Base-by-base conservation (phyloP, 805 yeast species). In the Kazachstania bromeliacearum region DNA sequence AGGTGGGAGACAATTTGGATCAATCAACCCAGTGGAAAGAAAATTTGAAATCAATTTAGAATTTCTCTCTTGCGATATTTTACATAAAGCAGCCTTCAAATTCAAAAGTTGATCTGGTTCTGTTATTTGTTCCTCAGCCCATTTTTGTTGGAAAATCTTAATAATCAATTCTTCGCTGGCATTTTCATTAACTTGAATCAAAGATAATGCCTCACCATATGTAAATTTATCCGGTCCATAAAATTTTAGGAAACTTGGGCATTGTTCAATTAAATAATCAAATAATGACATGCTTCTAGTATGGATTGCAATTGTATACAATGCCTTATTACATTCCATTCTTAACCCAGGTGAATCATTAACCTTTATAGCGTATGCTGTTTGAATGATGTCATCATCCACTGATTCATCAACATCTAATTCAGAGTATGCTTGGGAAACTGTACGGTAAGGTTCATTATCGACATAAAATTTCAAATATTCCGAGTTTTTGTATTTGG, bases 331-430 rank as follows among this genome's bases (percentile, higher is more conserved):
- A 36, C 33, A 51, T 40, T 22, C 72, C 44, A 26, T 59, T 63
- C 35, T 70, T 50, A 36, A 39, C 1, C 67, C 64, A 1, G 64
- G 66, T 1, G 59, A 48, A 38, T 83, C 94, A 28, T 72, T 71
- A 2, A 68, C 50, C 40, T 77, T 76, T 29, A 80, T 66, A 39
- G 80, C 77, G 49, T 74, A 82, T 0, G 94, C 88, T 1, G 94
- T 80, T 20, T 76, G 67, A 3, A 85, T 71, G 30, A 82, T 75
- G 43, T 83, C 92, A 50, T 79, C 84, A 40, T 73, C 79, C 10
- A 77, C 73, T 0, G 65, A 57, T 1, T 67, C 64, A 36, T 67
- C 68, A 13, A 74, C 64, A 8, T 71, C 80, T 22, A 81, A 54
- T 1, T 60, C 48, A 0, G 60, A 56, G 45, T 75, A 78, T 0